A percentile compares a stretch with the other conserved stretches of the same genome.
Conservation (phyloP, 1,139 yeast species). For the Saccharomyces pastorianus region DNA sequence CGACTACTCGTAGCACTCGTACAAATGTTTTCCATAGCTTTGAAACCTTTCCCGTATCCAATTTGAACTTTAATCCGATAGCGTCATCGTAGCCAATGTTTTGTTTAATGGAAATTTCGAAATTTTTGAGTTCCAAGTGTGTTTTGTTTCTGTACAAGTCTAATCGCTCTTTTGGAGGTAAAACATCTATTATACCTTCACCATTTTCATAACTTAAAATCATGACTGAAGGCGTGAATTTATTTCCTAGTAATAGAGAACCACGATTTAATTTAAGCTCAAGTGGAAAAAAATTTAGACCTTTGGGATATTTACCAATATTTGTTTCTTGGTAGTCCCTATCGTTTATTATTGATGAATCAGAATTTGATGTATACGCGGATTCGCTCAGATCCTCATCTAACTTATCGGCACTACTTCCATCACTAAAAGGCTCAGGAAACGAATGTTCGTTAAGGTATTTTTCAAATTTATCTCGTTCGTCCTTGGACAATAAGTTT, state of each 20-base stretch:
- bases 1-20: slow-evolving; percentile 9
- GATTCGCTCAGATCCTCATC: slow-evolving; percentile 5
- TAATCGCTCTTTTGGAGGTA: slow-evolving; percentile 39
- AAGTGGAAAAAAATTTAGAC: slow-evolving; percentile 48
- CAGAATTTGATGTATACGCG: neutral
- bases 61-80: slow-evolving; percentile 15
- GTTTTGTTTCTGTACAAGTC: slow-evolving; percentile 44
- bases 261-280: slow-evolving; percentile 55
- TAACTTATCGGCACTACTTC: slow-evolving; percentile 5
- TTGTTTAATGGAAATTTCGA: slow-evolving; percentile 56
- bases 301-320: slow-evolving; percentile 10
- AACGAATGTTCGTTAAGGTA: slow-evolving; percentile 18
- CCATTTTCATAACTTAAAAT: slow-evolving; percentile 53
- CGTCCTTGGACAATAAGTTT: slow-evolving; percentile 35
- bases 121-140: slow-evolving; percentile 15
- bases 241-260: slow-evolving; percentile 72
- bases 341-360: slow-evolving; percentile 16
- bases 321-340: slow-evolving; percentile 13
- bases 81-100: slow-evolving; percentile 49
- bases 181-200: slow-evolving; percentile 53
- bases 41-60: slow-evolving; percentile 17
- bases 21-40: slow-evolving; percentile 21
- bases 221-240: slow-evolving; percentile 63
- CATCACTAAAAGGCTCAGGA: slow-evolving; percentile 11
- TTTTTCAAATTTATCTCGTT: slow-evolving; percentile 23